Percentiles rank a stretch among this genome's conserved stretches.
phyloP scores from a whole-genome alignment of 495 filamentous ascomycete genomes.

The Amorphotheca resinae region DNA sequence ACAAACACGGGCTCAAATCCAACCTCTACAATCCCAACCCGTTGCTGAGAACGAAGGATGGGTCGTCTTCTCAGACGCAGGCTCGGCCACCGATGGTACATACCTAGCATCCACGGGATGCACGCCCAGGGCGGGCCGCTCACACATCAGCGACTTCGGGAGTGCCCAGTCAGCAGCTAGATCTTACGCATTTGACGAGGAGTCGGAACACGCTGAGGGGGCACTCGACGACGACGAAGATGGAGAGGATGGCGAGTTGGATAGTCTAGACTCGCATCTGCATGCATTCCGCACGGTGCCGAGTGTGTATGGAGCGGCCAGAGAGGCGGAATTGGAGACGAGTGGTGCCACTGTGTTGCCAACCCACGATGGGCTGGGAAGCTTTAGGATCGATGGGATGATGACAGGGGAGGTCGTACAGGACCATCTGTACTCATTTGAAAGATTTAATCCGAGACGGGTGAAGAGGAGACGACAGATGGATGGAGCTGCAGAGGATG shows the following conservation, averaged over 20 bases:
- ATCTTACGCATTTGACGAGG: conserved; percentile 32
- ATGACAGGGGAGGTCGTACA: conserved; percentile 41
- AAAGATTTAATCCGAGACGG: conserved; percentile 63
- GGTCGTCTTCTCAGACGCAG: conserved; percentile 82
- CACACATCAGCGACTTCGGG: conserved; percentile 74
- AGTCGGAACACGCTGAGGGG: conserved; percentile 33
- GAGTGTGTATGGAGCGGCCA: conserved; percentile 30
- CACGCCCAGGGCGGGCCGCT: conserved; percentile 60
- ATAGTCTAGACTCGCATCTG: conserved; percentile 83
- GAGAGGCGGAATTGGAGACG: conserved; percentile 13
- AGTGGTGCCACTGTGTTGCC: conserved; percentile 46
- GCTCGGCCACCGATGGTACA: conserved; percentile 48
- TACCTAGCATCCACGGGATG: conserved; percentile 61
- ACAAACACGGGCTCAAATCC: conserved; percentile 19
- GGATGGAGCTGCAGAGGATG: conserved; percentile 38
- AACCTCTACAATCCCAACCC: conserved; percentile 20
- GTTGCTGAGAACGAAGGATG: conserved; percentile 77
- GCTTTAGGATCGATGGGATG: conserved; percentile 44
- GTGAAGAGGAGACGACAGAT: conserved; percentile 55
- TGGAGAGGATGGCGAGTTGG: conserved; percentile 62
- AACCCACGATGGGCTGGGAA: conserved; percentile 82
- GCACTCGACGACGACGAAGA: conserved; percentile 36
- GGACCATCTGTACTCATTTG: conserved; percentile 75
- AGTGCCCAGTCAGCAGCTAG: conserved; percentile 57
- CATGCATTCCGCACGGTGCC: conserved; percentile 65